phyloP scores from a whole-genome alignment of 805 yeast genomes.

The Candida endomychidarum region DNA sequence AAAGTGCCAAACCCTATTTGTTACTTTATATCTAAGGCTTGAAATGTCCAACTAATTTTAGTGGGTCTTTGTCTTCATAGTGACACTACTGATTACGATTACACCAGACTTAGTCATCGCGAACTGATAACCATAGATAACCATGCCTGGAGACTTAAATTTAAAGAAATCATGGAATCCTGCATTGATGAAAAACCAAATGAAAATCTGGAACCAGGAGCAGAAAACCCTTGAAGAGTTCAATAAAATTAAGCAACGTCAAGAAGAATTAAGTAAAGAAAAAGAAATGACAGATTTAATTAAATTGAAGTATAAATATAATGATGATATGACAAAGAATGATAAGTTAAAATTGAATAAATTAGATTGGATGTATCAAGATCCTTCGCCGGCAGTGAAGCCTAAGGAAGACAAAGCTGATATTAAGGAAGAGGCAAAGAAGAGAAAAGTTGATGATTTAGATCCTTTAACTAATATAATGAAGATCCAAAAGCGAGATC shows the following conservation, averaged over 20 bases:
- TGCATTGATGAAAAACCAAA: constrained; percentile 77
- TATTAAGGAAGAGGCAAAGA: neutral
- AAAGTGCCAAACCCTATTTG: too few relatives aligned
- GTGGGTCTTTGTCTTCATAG: too few relatives aligned
- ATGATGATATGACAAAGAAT: constrained; percentile 26
- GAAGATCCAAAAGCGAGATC: constrained; percentile 1
- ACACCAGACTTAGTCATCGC: constrained; percentile 6
- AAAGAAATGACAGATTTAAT: constrained; percentile 57
- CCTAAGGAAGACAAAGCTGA: neutral
- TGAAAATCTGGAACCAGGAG: constrained; percentile 80
- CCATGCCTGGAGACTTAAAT: constrained; percentile 78
- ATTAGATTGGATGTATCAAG: constrained; percentile 87
- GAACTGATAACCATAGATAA: neutral
- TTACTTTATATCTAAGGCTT: too few relatives aligned
- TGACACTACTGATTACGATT: too few relatives aligned
- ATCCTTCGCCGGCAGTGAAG: constrained; percentile 24
- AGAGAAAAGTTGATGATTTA: constrained; percentile 4
- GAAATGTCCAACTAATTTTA: too few relatives aligned
- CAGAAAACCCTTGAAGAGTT: constrained; percentile 74
- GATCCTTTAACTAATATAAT: constrained; percentile 11
- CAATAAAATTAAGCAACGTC: constrained; percentile 59
- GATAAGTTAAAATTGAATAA: constrained; percentile 43
- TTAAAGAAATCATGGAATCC: constrained; percentile 97
- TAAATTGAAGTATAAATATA: constrained; percentile 43
- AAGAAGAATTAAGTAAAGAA: constrained; percentile 62